A percentile compares a stretch with the other conserved stretches of the same genome.
phyloP scores from a whole-genome alignment of 306 rosid species.

The Psophocarpus tetragonolobus region DNA sequence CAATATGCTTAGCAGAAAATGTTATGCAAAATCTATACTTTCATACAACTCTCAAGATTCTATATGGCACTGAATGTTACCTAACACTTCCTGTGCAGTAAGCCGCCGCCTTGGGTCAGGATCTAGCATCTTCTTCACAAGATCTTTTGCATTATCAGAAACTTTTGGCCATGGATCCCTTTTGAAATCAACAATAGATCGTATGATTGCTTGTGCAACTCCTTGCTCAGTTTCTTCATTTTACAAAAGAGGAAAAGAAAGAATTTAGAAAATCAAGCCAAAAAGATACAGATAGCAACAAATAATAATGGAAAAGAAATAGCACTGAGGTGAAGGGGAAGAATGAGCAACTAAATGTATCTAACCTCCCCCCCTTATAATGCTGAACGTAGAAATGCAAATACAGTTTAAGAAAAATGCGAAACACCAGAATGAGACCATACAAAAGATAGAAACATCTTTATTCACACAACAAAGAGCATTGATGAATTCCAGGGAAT shows the following conservation, averaged over 20 bases:
- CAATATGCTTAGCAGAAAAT: background rate
- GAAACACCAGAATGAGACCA: background rate
- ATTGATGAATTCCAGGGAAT: no score
- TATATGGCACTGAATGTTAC: slow-evolving; percentile 47
- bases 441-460: background rate
- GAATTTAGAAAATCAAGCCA: slow-evolving; percentile 30
- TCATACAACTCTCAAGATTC: slow-evolving; percentile 5
- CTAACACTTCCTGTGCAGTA: slow-evolving; percentile 86
- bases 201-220: slow-evolving; percentile 94
- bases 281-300: background rate
- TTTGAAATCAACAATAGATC: slow-evolving; percentile 82
- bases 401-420: background rate
- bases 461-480: no score
- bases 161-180: slow-evolving; percentile 99
- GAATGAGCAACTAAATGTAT: background rate
- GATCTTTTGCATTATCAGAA: slow-evolving; percentile 96
- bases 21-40: background rate
- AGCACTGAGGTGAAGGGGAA: background rate
- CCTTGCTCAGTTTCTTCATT: slow-evolving; percentile 98
- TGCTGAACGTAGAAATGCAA: background rate
- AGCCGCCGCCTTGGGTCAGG: slow-evolving; percentile 84
- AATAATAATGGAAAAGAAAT: background rate
- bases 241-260: slow-evolving; percentile 27
- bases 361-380: background rate
- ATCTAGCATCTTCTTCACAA: slow-evolving; percentile 93